Evolutionary conservation across 768 basidiomycete species (phyloP).

Genomic region (Termitomyces sp.): DNA sequence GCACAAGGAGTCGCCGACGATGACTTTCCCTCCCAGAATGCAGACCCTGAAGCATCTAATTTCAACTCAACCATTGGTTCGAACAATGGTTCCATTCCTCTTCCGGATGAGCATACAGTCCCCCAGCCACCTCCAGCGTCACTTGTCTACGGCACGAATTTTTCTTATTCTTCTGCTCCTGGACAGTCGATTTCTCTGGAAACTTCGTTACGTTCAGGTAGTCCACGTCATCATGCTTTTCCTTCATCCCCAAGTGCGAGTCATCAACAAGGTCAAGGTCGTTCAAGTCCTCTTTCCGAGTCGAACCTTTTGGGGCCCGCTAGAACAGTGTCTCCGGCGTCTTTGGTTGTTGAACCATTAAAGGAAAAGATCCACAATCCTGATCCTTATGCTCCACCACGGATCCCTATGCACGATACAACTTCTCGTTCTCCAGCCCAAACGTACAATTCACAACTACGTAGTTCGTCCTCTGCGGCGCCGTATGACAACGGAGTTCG

Average conservation of each 20-base stretch:
- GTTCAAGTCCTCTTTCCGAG: conserved; percentile 8
- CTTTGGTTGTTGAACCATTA: conserved; percentile 1
- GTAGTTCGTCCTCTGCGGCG: conserved; percentile 5
- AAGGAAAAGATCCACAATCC: conserved; percentile 1
- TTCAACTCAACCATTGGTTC: not conserved
- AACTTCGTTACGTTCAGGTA: conserved; percentile 1
- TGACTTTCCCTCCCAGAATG: not conserved
- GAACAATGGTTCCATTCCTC: not conserved
- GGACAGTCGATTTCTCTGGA: not conserved
- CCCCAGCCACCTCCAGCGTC: not conserved
- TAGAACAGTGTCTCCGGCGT: conserved; percentile 8
- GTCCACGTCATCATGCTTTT: conserved; percentile 8
- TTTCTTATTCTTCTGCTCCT: not conserved
- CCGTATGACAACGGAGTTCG: not conserved
- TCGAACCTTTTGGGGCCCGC: not conserved
- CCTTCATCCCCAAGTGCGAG: conserved; percentile 11
- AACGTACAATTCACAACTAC: conserved; percentile 1
- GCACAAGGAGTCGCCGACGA: not conserved
- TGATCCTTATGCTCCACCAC: conserved; percentile 1
- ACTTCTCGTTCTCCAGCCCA: not conserved
- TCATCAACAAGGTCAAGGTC: conserved; percentile 1
- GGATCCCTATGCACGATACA: not conserved
- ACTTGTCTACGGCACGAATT: not conserved
- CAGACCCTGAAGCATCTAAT: not conserved
- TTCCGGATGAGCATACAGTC: not conserved